Base-by-base conservation (phyloP, 352 stramenopile species). In the Phytopythium vexans region DNA sequence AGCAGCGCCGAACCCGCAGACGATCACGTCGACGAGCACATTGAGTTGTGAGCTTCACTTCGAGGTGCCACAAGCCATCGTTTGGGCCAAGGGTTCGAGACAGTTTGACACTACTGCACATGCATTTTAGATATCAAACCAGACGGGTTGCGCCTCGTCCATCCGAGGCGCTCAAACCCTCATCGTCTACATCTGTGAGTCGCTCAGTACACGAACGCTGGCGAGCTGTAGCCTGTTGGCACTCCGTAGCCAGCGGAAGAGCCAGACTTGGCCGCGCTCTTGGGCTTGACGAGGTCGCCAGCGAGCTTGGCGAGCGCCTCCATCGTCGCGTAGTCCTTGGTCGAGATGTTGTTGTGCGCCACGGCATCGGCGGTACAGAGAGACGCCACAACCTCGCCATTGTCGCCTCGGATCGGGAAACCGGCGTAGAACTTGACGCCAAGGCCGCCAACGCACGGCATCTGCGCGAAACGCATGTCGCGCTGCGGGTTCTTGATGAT, bases 321-420 rank as follows among this genome's bases (percentile, higher is more conserved):
- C 79, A 88, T 89, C n/a, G 79, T 89, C 15, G 79, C 74, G 53
- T 88, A 89, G 54, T 89, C 74, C 56, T 87, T 85, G 42, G 72
- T 82, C 10, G 74, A 74, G 55, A 89, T 82, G 52, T 81, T 76
- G 53, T 76, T 64, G 55, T 86, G 74, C 6, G 79, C 47, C 16
- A 65, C 52, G 4, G 48, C 48, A 41, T 87, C 78, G 1, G 64
- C 62, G 1, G 76, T 51, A 50, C 79, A 89, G 6, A 88, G 51
- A 16, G 74, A 81, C 0, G 71, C 74, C 16, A 89, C 66, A 12
- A 88, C 77, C 11, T 69, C 65, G 0, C 77, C 77, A 27, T 85
- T 70, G 0, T 68, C 60, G 6, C 62, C 74, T 32, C 52, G 56
- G 1, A 90, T 54, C 0, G 80, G 77, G 52, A 90, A 90, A 1